Evolutionary conservation across 768 basidiomycete genomes (phyloP), one percentile per base, ranked within the genome.

Genomic region (Suillus spraguei): DNA sequence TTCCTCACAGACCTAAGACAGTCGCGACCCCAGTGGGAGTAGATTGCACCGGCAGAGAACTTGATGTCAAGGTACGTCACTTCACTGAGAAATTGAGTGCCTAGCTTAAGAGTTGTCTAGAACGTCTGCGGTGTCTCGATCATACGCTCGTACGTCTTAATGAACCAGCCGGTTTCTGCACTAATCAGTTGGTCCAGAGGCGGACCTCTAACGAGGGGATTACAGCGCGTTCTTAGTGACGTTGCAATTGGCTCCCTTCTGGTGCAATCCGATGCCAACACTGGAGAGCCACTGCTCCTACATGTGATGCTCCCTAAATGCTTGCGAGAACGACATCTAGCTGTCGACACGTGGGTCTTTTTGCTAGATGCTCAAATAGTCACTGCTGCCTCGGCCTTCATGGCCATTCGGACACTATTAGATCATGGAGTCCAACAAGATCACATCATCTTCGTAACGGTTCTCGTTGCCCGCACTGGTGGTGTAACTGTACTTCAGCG

Each of bases 321-420:
- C 71, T 75, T 99, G 60, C 90, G 93, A 44, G 76, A 84, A 13
- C 79, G 89, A 47, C 79, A 86, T 59, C 78, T 80, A 42, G 94
- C 95, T 3, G 75, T 80, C 64, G 78, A 91, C 36, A 79, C 90
- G 0, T 92, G 87, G 79, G 96, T 97, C 1, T 91, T 97, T 73
- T 75, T 99, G 13, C 82, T 98, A 47, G 97, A 98, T 71, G 90
- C 92, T 20, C 95, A 97, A 89, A 94, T 99, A 73, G 95, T 94
- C 7, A 98, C 97, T 0, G 97, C 90, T 5, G 95, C 96, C 0
- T 87, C 93, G 4, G 89, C 90, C 22, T 92, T 98, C 74, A 98
- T 99, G 97, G 90, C 95, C 0, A 92, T 99, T 65, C 90, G 97
- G 35, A 85, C 97, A 13, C 79, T 98, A 11, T 83, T 99, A 20